A percentile compares a stretch with the other conserved stretches of the same genome.
These are phyloP conservation scores for Beauveria asiatica DNA, from an alignment of 2,329 filamentous ascomycete species.

Conservation along the genomic window DNA sequence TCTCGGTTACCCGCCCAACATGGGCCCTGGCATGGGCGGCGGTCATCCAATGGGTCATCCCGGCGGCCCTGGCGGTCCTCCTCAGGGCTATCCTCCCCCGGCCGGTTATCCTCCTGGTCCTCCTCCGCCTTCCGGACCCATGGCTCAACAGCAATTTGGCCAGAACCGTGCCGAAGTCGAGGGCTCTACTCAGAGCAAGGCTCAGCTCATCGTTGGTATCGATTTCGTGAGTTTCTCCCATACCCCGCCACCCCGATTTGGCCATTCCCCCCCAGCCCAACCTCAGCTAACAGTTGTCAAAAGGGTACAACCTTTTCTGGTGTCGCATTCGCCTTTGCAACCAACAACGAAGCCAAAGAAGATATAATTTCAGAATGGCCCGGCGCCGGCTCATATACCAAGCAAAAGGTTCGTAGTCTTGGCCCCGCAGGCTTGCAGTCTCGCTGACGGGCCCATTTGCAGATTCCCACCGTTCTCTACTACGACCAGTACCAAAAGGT, in stretches of 20 bases:
- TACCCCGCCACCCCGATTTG: background rate
- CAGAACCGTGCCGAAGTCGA: slow-evolving; percentile 66
- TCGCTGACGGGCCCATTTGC: slow-evolving; percentile 9
- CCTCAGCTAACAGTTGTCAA: slow-evolving; percentile 12
- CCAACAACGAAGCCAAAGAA: slow-evolving; percentile 94
- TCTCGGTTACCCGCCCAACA: slow-evolving; percentile 51
- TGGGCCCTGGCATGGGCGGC: slow-evolving; percentile 33
- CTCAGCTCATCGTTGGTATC: slow-evolving; percentile 96
- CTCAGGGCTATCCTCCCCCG: slow-evolving; percentile 36
- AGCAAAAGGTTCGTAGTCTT: slow-evolving; percentile 69
- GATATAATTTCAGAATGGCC: slow-evolving; percentile 99
- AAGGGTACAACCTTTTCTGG: slow-evolving; percentile 97
- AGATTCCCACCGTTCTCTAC: slow-evolving; percentile 99
- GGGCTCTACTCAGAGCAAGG: slow-evolving; percentile 81
- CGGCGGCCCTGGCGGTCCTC: slow-evolving; percentile 33
- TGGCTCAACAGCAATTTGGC: slow-evolving; percentile 35
- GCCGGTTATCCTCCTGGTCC: slow-evolving; percentile 40
- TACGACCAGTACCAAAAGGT: slow-evolving; percentile 99
- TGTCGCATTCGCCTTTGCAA: slow-evolving; percentile 93
- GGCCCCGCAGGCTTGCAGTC: background rate
- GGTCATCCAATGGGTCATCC: slow-evolving; percentile 32
- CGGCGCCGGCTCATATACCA: slow-evolving; percentile 92
- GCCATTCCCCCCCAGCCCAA: background rate
- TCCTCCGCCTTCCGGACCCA: slow-evolving; percentile 28
- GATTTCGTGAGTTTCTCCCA: slow-evolving; percentile 67